Percentiles rank a stretch among this genome's conserved stretches.
Evolutionary conservation across 805 yeast species (phyloP).

Genomic region (Wickerhamiella australiensis): DNA sequence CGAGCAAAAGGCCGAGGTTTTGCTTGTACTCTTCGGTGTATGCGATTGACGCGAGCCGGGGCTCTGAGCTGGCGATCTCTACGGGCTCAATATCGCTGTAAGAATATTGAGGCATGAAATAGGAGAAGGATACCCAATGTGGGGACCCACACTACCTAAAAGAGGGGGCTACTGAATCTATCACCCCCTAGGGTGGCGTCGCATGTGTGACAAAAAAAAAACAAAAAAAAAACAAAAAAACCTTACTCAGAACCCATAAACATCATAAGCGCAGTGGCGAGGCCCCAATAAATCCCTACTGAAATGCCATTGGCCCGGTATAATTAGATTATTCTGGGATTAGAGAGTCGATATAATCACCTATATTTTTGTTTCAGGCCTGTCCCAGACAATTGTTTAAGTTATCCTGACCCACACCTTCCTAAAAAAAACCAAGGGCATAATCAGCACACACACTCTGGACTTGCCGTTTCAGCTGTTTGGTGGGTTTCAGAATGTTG

Average conservation of each 20-base stretch:
- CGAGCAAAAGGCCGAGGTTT: conserved; percentile 50
- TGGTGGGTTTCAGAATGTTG: background rate
- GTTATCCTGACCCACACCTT: background rate
- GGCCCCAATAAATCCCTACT: no score
- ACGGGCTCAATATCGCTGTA: conserved; percentile 26
- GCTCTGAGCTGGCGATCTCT: conserved; percentile 24
- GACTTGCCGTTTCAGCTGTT: background rate
- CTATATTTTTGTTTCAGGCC: background rate
- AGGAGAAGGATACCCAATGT: no score
- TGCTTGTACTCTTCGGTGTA: conserved; percentile 60
- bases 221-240: no score
- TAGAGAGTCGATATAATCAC: no score
- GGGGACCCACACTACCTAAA: background rate
- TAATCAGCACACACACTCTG: background rate
- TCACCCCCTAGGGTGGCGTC: no score
- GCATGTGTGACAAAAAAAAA: no score
- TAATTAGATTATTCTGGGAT: no score
- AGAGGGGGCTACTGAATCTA: no score
- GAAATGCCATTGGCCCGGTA: no score
- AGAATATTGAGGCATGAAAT: background rate
- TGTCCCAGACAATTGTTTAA: background rate
- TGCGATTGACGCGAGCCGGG: conserved; percentile 30
- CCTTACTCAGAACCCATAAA: no score
- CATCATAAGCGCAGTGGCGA: no score
- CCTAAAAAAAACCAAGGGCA: background rate